Evolutionary conservation across 129 eudicot genomes (phyloP), one percentile per base, ranked within the genome.

Genomic region (Solidago caesia): DNA sequence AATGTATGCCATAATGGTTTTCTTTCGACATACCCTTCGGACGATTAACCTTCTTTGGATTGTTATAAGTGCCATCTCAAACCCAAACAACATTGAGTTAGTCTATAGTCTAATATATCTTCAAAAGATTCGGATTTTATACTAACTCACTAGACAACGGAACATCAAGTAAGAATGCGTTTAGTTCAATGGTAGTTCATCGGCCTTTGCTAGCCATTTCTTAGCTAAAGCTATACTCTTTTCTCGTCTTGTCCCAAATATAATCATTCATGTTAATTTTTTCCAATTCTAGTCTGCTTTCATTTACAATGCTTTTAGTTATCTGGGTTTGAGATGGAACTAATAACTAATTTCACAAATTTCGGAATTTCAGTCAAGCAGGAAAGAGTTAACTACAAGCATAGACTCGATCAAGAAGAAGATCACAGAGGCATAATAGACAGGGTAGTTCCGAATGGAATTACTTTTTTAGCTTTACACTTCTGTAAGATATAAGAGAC

Each of bases 361-460:
- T 45, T 72, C 6, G 70, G 26, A 55, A 14, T 59, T 65, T 77
- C 88, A 90, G 98, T 88, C 92, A 51, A 90, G 96, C 83, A 93
- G 97, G 85, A 93, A 90, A 81, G 98, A 93, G 75, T 85, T 93
- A 77, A 86, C 82, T 33, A 53, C 87, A 63, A 96, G 71, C 72
- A 86, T 93, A 61, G 98, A 93, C 76, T 77, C 89, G 4, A 62
- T 93, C 83, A 93, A 93, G 88, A 93, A 90, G 92, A 80, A 89
- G 92, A 90, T 88, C 67, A 87, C 92, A 58, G 98, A 79, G 78
- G n/a, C 55, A 39, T 33, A 33, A 33, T 79, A 78, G 74, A 84
- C 87, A 29, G 77, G 85, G 56, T 85, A 81, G 82, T 57, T 70
- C 55, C 58, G 60, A 77, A 39, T 59, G 70, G 6, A 15, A 8